Evolutionary conservation across 2,329 filamentous ascomycete genomes (phyloP).

Genomic region (Penicillium sp.): DNA sequence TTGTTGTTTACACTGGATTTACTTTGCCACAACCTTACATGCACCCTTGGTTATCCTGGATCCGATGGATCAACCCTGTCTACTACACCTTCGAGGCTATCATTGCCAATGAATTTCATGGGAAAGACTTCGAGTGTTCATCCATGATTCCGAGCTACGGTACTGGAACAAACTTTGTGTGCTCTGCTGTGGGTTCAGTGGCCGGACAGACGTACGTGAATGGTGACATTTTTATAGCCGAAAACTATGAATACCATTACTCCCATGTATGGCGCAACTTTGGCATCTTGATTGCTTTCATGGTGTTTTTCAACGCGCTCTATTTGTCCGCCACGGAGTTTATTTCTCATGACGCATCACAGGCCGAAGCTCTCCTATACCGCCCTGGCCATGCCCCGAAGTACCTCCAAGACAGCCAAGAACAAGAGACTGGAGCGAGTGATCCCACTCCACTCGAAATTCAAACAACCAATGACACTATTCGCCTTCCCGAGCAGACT

Average conservation of each 20-base stretch:
- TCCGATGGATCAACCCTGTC: constrained; percentile 31
- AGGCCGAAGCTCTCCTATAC: constrained; percentile 68
- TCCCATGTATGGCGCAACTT: constrained; percentile 64
- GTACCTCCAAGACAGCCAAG: constrained; percentile 23
- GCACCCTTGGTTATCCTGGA: constrained; percentile 49
- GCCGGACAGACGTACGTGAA: constrained; percentile 51
- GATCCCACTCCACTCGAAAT: constrained; percentile 4
- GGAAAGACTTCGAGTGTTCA: constrained; percentile 27
- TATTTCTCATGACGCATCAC: constrained; percentile 60
- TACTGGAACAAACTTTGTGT: constrained; percentile 21
- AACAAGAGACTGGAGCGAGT: constrained; percentile 14
- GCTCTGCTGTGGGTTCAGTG: constrained; percentile 42
- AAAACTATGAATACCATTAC: constrained; percentile 55
- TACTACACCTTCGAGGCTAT: constrained; percentile 29
- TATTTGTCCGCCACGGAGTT: constrained; percentile 64
- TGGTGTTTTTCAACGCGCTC: constrained; percentile 59
- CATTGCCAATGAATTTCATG: constrained; percentile 31
- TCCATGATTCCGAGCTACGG: constrained; percentile 14
- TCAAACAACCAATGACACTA: constrained; percentile 9
- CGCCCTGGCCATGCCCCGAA: constrained; percentile 51
- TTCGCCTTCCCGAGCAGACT: constrained; percentile 31
- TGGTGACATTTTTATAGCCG: constrained; percentile 58
- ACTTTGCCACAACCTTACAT: constrained; percentile 39
- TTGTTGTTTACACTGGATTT: constrained; percentile 35
- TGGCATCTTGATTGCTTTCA: constrained; percentile 63